Evolutionary conservation across 2,329 filamentous ascomycete species (phyloP), one percentile per base, ranked within the genome.

Genomic region (Didymosphaeria variabile): DNA sequence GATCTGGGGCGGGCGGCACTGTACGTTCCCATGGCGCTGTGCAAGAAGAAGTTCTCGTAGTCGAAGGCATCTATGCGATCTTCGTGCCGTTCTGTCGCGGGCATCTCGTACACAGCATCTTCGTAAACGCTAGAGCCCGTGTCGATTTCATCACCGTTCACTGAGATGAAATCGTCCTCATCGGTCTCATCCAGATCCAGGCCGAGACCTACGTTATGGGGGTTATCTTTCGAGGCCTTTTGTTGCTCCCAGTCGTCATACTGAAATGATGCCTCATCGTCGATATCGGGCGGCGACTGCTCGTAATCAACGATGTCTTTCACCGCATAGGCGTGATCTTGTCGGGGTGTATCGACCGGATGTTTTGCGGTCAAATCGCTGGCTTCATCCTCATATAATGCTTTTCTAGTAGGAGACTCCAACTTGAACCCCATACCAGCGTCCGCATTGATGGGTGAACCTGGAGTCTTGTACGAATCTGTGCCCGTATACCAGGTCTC

Each of bases 11-110:
- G 79, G 61, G 82, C 81, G 60, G 84, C 82, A 67, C 86, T 88
- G 72, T 93, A 89, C 2, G 86, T 93, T 6, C 93, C 93, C 86
- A 97, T 90, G 12, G 93, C 93, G 67, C 92, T 97, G 77, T 97
- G 93, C 15, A 97, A 84, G 77, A 97, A 97, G 80, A 97, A 97
- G 74, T 97, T 90, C 77, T 97, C 92, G 65, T 98, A 98, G 76
- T 98, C 94, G 72, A 98, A 98, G 1, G 94, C 94, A 77, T 98
- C 94, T 67, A 94, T 90, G 21, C 94, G 91, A 76, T 97, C 93
- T 79, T 98, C 94, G 72, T 98, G 94, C 0, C 93, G 92, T 57
- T 74, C 78, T 6, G 73, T 70, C 29, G 69, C 66, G 3, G 75
- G 68, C 70, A 74, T 74, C 54, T 80, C 69, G 63, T 77, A 77